Evolutionary conservation across 805 yeast genomes (phyloP).

Genomic region (Starmerella sp.): DNA sequence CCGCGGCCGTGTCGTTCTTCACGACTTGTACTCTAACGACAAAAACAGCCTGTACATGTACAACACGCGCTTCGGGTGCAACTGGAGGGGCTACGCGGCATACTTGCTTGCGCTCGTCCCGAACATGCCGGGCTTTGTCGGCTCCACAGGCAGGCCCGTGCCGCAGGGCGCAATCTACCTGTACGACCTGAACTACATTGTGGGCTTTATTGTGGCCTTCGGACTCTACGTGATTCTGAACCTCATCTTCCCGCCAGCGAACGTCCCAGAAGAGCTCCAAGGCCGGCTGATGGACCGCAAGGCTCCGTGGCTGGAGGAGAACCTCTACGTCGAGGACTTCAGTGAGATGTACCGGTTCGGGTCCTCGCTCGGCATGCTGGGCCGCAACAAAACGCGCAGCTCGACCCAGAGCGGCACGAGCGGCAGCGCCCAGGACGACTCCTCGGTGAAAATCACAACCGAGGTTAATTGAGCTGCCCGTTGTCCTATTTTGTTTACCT

Average conservation of each 20-base stretch:
- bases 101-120: constrained; percentile 72
- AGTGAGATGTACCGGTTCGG: constrained; percentile 16
- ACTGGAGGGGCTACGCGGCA: constrained; percentile 77
- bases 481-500: too few species aligned
- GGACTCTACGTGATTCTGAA: constrained; percentile 41
- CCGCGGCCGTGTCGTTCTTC: constrained; percentile 54
- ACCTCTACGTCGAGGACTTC: constrained; percentile 22
- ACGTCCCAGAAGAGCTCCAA: constrained; percentile 16
- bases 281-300: constrained; percentile 17
- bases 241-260: constrained; percentile 18
- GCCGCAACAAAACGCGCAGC: neutral
- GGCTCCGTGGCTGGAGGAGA: constrained; percentile 23
- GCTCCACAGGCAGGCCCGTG: constrained; percentile 66
- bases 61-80: constrained; percentile 46
- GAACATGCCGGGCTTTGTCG: constrained; percentile 74
- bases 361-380: constrained; percentile 4
- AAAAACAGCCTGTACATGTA: constrained; percentile 45
- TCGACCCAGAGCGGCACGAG: neutral
- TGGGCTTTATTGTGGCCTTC: constrained; percentile 57
- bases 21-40: constrained; percentile 49
- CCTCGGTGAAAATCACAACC: too few species aligned
- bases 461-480: too few species aligned
- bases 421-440: neutral
- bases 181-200: constrained; percentile 62
- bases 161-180: constrained; percentile 69